phyloP scores from a whole-genome alignment of 169 alveolate species.

The Amoebophrya sp. region DNA sequence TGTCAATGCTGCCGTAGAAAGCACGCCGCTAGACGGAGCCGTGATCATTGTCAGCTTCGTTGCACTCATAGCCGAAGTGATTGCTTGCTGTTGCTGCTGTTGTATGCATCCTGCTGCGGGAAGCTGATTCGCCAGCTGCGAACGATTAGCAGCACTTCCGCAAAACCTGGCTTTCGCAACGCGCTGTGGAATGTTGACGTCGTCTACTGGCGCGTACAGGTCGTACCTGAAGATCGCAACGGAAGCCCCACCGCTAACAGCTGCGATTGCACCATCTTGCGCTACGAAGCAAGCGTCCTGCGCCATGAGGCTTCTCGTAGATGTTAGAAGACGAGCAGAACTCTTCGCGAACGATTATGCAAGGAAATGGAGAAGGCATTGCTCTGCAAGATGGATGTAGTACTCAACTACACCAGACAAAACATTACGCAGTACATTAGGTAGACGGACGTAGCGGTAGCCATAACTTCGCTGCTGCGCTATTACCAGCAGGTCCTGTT shows the following conservation, averaged over 20 bases:
- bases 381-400: neutral
- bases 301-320: neutral
- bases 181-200: neutral
- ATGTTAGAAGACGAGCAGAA: neutral
- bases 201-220: neutral
- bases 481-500: no score
- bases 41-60: no score
- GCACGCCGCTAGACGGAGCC: neutral
- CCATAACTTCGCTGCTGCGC: no score
- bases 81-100: neutral
- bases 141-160: neutral
- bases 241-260: neutral
- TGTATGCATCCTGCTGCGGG: neutral
- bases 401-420: neutral
- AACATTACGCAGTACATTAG: neutral
- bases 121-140: neutral
- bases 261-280: neutral
- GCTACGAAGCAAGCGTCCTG: conserved; percentile 9
- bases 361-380: neutral
- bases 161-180: neutral
- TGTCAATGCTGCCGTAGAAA: no score
- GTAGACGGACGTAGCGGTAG: no score
- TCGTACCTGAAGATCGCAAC: neutral
- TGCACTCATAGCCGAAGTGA: neutral
- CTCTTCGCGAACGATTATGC: neutral